Evolutionary conservation across 257 asterid species (phyloP).

Genomic region (Ehretia macrophylla): DNA sequence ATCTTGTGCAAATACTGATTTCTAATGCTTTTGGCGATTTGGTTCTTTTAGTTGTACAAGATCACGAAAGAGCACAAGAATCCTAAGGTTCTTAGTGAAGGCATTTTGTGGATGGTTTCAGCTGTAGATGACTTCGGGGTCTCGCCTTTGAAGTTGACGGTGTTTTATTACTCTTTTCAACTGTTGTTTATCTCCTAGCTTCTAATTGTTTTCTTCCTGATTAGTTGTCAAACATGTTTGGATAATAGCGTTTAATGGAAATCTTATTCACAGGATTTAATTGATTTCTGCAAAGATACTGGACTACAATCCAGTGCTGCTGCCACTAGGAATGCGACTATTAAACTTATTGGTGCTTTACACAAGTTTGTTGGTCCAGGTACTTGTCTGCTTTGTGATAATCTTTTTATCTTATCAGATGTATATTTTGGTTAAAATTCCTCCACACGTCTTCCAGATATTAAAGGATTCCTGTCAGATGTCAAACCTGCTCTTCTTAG

Average conservation of each 20-base stretch:
- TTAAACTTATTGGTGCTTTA: slow-evolving; percentile 77
- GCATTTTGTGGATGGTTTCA: slow-evolving; percentile 90
- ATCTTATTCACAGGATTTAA: slow-evolving; percentile 63
- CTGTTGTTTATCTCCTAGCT: not conserved
- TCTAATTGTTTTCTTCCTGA: not conserved
- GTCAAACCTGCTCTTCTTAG: slow-evolving; percentile 98
- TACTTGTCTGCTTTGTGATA: slow-evolving; percentile 28
- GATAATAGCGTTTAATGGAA: not conserved
- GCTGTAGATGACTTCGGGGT: slow-evolving; percentile 91
- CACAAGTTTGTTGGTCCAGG: slow-evolving; percentile 99
- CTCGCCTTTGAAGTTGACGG: slow-evolving; percentile 81
- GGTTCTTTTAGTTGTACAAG: slow-evolving; percentile 63
- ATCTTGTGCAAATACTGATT: not conserved
- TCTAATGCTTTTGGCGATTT: slow-evolving; percentile 5
- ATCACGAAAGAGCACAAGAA: slow-evolving; percentile 98
- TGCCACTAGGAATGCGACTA: slow-evolving; percentile 90
- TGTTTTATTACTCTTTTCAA: slow-evolving; percentile 16
- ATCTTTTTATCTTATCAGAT: slow-evolving; percentile 7
- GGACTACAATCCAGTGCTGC: slow-evolving; percentile 99
- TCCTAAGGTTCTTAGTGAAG: slow-evolving; percentile 98
- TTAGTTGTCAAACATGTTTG: not conserved
- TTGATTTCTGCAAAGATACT: slow-evolving; percentile 93
- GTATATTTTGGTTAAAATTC: slow-evolving; percentile 21
- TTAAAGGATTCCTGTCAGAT: slow-evolving; percentile 88
- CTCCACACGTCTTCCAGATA: slow-evolving; percentile 44